Evolutionary conservation across 2,329 filamentous ascomycete species (phyloP).

Genomic region (Alternaria viburni): DNA sequence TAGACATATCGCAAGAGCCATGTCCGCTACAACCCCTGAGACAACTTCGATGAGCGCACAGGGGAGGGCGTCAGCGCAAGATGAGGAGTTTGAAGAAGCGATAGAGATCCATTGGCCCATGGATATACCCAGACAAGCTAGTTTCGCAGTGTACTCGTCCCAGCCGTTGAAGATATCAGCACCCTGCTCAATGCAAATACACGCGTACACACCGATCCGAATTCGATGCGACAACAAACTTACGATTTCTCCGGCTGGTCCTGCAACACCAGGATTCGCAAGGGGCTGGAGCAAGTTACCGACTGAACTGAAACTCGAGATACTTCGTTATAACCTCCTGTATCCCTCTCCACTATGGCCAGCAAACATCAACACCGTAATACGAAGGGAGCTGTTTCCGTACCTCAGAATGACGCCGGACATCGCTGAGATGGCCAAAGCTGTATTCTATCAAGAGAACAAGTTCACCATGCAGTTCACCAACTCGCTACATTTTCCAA

Average conservation of each 20-base stretch:
- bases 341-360: background rate
- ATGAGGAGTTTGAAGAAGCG: background rate
- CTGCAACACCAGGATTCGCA: background rate
- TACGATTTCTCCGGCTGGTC: background rate
- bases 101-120: background rate
- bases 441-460: background rate
- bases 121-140: background rate
- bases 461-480: background rate
- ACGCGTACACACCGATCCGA: background rate
- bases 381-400: background rate
- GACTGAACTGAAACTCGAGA: background rate
- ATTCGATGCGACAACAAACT: background rate
- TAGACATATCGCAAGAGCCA: background rate
- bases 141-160: background rate
- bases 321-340: background rate
- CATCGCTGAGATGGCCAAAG: background rate
- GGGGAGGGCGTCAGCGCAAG: background rate
- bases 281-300: background rate
- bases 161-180: background rate
- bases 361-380: background rate
- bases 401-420: background rate
- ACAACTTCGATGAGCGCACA: background rate
- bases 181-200: background rate
- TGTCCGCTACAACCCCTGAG: background rate
- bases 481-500: background rate